phyloP scores from a whole-genome alignment of 83 land plant genomes.

The Isoetes engelmannii region DNA sequence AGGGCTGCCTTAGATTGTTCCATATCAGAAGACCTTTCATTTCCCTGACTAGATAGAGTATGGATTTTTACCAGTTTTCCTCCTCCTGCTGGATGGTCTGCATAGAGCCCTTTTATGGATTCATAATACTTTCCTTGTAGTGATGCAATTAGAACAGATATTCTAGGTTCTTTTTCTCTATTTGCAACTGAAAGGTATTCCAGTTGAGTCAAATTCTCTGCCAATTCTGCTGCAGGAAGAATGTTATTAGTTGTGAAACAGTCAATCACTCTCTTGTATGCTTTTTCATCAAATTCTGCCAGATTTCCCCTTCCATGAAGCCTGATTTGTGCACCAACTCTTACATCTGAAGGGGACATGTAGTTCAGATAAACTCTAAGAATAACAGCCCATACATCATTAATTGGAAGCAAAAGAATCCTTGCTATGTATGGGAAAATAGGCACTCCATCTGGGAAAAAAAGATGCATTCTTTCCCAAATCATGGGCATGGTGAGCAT shows the following conservation, averaged over 20 bases:
- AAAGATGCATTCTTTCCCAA: conserved; percentile 17
- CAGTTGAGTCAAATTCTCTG: conserved; percentile 12
- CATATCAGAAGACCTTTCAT: neutral
- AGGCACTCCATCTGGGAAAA: conserved; percentile 8
- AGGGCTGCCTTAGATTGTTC: conserved; percentile 26
- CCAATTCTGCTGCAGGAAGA: neutral
- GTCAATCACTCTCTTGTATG: conserved; percentile 9
- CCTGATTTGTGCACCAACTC: conserved; percentile 32
- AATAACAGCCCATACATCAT: conserved; percentile 29
- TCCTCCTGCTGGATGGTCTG: neutral
- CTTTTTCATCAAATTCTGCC: conserved; percentile 15
- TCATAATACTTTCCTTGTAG: conserved; percentile 14
- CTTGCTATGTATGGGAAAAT: conserved; percentile 13
- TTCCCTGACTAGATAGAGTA: conserved; percentile 15
- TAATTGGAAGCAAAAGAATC: conserved; percentile 20
- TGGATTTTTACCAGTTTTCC: conserved; percentile 14
- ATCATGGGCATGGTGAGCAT: conserved; percentile 23
- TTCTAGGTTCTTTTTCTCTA: neutral
- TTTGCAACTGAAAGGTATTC: neutral
- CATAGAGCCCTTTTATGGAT: neutral
- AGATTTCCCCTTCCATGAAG: conserved; percentile 18
- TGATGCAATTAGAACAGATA: conserved; percentile 22
- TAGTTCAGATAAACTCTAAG: conserved; percentile 2
- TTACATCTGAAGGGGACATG: conserved; percentile 4
- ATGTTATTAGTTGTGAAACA: conserved; percentile 19